Evolutionary conservation across 164 flowering plant species (phyloP).

Genomic region (Macadamia tetraphylla): DNA sequence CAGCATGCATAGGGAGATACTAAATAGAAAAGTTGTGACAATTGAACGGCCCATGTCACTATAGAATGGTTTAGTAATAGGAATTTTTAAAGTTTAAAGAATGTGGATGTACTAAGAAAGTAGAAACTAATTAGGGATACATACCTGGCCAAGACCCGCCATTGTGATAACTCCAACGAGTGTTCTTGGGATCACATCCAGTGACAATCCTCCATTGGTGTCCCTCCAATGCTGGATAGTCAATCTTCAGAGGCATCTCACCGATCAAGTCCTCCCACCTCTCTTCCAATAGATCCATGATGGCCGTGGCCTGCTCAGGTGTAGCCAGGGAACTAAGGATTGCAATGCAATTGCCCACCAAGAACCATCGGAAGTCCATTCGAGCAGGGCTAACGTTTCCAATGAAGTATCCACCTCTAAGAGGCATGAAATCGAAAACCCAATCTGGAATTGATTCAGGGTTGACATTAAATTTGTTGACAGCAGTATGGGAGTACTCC

Average conservation of each 20-base stretch:
- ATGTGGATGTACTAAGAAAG: too few species aligned
- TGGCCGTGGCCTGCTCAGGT: slow-evolving; percentile 10
- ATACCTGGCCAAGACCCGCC: slow-evolving; percentile 17
- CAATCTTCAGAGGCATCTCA: slow-evolving; percentile 11
- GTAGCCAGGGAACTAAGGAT: slow-evolving; percentile 15
- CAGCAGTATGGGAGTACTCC: slow-evolving; percentile 16
- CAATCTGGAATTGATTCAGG: slow-evolving; percentile 16
- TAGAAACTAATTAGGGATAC: too few species aligned
- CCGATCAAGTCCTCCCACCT: slow-evolving; percentile 13
- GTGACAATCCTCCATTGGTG: slow-evolving; percentile 14
- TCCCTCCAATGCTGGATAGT: slow-evolving; percentile 11
- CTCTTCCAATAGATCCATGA: slow-evolving; percentile 13
- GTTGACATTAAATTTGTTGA: slow-evolving; percentile 13
- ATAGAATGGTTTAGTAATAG: too few species aligned
- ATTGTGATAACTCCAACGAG: slow-evolving; percentile 16
- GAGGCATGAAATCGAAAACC: slow-evolving; percentile 15
- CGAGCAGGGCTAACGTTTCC: slow-evolving; percentile 14
- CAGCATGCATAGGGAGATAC: too few species aligned
- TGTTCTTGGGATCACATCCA: slow-evolving; percentile 15
- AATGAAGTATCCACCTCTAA: slow-evolving; percentile 10
- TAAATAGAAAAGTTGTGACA: too few species aligned
- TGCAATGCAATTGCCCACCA: slow-evolving; percentile 12
- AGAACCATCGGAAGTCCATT: slow-evolving; percentile 14
- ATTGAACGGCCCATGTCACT: too few species aligned
- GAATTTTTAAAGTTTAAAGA: too few species aligned